A percentile compares a stretch with the other conserved stretches of the same genome.
These are phyloP conservation scores for Phytophthora podocarpi DNA, from an alignment of 352 stramenopile species.

Conservation along the genomic window DNA sequence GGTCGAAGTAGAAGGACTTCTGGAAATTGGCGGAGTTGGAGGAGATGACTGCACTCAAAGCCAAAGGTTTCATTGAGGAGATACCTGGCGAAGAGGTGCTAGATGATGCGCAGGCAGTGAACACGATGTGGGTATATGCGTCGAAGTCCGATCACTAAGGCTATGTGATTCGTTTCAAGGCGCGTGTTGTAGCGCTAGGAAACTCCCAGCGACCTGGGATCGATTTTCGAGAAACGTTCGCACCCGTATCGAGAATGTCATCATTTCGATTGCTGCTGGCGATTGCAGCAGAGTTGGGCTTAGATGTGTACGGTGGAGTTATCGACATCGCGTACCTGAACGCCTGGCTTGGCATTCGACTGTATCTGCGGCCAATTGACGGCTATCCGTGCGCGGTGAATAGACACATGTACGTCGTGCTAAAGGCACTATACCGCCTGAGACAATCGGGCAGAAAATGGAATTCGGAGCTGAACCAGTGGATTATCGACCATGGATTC, in stretches of 20 bases:
- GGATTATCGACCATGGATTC: slow-evolving; percentile 15
- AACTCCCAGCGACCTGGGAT: too few relatives aligned
- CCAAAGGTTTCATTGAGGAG: slow-evolving; percentile 4
- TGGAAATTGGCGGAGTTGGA: slow-evolving; percentile 13
- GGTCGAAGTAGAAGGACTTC: too few relatives aligned
- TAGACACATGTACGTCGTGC: slow-evolving; percentile 9
- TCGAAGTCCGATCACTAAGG: too few relatives aligned
- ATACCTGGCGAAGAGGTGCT: neutral
- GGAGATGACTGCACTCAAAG: slow-evolving; percentile 10
- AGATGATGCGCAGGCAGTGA: neutral
- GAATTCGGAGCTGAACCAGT: slow-evolving; percentile 24
- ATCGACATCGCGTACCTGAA: slow-evolving; percentile 23
- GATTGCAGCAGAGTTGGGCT: neutral
- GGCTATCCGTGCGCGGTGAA: slow-evolving; percentile 17
- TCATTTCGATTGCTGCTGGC: too few relatives aligned
- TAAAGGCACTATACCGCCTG: slow-evolving; percentile 26
- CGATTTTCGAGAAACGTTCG: too few relatives aligned
- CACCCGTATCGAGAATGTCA: too few relatives aligned
- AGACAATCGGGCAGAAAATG: slow-evolving; percentile 20
- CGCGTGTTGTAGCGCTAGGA: too few relatives aligned
- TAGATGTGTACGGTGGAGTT: slow-evolving; percentile 11
- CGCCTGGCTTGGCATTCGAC: slow-evolving; percentile 4
- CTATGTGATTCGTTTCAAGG: too few relatives aligned
- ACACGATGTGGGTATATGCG: too few relatives aligned
- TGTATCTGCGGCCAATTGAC: slow-evolving; percentile 14